Evolutionary conservation across 805 yeast genomes (phyloP).

Genomic region (Barnettozyma vustinii): DNA sequence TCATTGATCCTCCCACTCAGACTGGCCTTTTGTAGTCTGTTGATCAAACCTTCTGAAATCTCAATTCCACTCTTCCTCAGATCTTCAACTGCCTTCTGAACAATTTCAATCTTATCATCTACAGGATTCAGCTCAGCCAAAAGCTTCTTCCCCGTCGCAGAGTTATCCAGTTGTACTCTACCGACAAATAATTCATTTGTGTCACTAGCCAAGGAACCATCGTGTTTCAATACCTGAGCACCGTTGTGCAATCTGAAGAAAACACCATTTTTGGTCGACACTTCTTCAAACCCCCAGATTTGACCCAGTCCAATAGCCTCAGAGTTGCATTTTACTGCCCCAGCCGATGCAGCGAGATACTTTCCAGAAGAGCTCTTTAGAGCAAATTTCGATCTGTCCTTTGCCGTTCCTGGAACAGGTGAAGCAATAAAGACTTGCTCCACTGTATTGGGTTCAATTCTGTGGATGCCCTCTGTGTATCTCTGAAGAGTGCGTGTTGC

Average conservation of each 20-base stretch:
- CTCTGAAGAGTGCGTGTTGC: not conserved
- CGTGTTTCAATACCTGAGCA: not conserved
- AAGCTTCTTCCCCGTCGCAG: conserved; percentile 10
- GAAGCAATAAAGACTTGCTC: conserved; percentile 29
- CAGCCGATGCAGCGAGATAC: conserved; percentile 20
- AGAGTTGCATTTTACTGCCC: conserved; percentile 22
- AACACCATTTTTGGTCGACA: conserved; percentile 1
- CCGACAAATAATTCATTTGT: conserved; percentile 11
- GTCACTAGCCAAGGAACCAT: not conserved
- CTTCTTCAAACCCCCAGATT: conserved; percentile 19
- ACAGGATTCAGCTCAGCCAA: conserved; percentile 6
- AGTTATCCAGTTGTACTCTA: conserved; percentile 18
- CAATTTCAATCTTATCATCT: conserved; percentile 6
- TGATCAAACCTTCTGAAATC: conserved; percentile 13
- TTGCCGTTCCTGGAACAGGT: conserved; percentile 7
- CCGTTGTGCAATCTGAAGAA: not conserved
- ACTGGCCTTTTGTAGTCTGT: conserved; percentile 16
- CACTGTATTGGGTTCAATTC: conserved; percentile 27
- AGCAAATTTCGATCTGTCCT: conserved; percentile 18
- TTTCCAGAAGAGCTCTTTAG: conserved; percentile 26
- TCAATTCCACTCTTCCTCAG: conserved; percentile 17
- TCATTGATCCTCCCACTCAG: conserved; percentile 31
- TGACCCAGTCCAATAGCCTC: conserved; percentile 31
- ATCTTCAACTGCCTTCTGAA: conserved; percentile 22
- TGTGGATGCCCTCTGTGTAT: conserved; percentile 8